Evolutionary conservation across 768 basidiomycete species (phyloP), one percentile per base, ranked within the genome.

Genomic region (Termitomyces sp.): DNA sequence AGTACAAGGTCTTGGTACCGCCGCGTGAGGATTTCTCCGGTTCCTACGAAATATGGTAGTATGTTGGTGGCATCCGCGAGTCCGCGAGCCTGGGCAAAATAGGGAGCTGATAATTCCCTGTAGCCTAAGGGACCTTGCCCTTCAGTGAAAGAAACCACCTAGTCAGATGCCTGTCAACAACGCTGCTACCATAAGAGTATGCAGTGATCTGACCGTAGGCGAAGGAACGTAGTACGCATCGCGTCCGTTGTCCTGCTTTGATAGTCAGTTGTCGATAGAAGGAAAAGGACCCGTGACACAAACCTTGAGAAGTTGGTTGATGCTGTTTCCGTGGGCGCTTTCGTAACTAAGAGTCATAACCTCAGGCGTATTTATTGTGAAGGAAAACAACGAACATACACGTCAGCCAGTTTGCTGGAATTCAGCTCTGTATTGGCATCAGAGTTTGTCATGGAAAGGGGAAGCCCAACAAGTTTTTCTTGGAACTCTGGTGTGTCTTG

Each of bases 11-110:
- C 75, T 4, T 62, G 54, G 51, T 73, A 79, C 7, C 61, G 62
- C n/a, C 72, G 69, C 15, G 75, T 75, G 16, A 77, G 64, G 15
- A 67, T 62, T 15, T 67, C 61, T 1, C 70, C 73, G 6, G 73
- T 69, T 7, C 78, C 78, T 5, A 65, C 68, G 20, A 80, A 71
- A 62, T 78, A 78, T 1, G 77, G 75, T 2, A 79, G 69, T 16
- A 77, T 64, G 56, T 75, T 75, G 45, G 65, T 68, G 0, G 77
- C 74, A 53, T 77, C 77, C 2, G 74, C 70, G n/a, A 71, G 49
- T 8, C 68, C 75, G 0, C 73, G 72, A 24, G 71, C 67, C 49
- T 69, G 64, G 2, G 69, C 72, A 50, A 76, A 76, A 20, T 59
- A 60, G 0, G 60, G 55, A 26, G 68, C 57, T 3, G 72, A 74